Percentiles rank a stretch among this genome's conserved stretches.
These are phyloP conservation scores for Fomitopsis palustris DNA, from an alignment of 1,284 basidiomycete species.

Conservation along the genomic window DNA sequence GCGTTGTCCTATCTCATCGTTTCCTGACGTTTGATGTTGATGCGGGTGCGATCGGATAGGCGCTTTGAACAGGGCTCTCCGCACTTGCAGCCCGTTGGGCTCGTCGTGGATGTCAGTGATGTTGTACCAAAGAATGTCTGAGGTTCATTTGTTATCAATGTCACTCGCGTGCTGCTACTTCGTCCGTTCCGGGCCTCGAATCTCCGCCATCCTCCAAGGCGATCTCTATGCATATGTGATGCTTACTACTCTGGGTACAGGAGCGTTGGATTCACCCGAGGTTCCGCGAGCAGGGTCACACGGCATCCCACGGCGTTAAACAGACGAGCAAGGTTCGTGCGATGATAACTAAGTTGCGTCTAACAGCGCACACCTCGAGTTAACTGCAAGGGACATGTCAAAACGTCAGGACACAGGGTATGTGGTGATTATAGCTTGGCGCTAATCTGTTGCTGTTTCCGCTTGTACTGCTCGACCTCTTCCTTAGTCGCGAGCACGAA, in stretches of 20 bases:
- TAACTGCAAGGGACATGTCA: not conserved
- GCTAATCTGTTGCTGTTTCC: slow-evolving; percentile 10
- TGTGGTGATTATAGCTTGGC: slow-evolving; percentile 9
- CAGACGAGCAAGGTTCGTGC: not conserved
- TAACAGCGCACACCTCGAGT: too few species aligned
- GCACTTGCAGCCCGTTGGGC: slow-evolving; percentile 47
- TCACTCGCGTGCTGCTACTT: not conserved
- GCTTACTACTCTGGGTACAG: too few species aligned
- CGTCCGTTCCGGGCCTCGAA: not conserved
- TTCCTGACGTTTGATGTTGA: not conserved
- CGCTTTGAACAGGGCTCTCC: slow-evolving; percentile 43
- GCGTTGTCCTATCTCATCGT: slow-evolving; percentile 28
- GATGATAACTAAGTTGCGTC: too few species aligned
- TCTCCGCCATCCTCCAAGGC: not conserved
- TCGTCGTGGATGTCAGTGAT: slow-evolving; percentile 37
- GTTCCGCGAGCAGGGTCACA: not conserved
- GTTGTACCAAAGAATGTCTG: slow-evolving; percentile 43
- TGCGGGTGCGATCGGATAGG: slow-evolving; percentile 16
- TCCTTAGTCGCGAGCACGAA: slow-evolving; percentile 33
- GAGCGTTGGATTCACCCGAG: too few species aligned
- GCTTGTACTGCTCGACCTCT: slow-evolving; percentile 31
- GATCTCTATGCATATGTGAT: too few species aligned
- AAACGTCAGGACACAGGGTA: not conserved
- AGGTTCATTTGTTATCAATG: slow-evolving; percentile 10
- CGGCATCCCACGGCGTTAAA: not conserved